Percentiles rank a stretch among this genome's conserved stretches.
Conservation (phyloP, 2,329 filamentous ascomycete species). For the Acarospora socialis region DNA sequence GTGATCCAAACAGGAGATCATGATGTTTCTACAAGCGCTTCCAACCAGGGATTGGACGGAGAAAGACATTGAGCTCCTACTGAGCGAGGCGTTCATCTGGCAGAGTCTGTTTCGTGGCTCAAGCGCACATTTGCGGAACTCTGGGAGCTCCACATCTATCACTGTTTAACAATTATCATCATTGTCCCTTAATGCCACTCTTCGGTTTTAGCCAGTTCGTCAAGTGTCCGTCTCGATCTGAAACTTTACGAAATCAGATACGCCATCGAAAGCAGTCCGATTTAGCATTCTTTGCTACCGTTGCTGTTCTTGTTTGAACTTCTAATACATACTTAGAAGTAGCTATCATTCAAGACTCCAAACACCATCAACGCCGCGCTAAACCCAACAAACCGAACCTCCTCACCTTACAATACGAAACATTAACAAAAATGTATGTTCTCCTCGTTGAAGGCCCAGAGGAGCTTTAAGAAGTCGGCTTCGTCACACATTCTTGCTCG, state of each 20-base stretch:
- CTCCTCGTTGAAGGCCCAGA: conserved; percentile 77
- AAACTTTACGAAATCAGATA: no score
- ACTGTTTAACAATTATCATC: no score
- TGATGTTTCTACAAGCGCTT: conserved; percentile 97
- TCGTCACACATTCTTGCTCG: conserved; percentile 79
- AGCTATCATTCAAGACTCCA: no score
- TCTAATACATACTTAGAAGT: no score
- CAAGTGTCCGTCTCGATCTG: no score
- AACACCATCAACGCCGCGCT: background rate
- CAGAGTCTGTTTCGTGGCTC: conserved; percentile 93
- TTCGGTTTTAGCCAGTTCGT: no score
- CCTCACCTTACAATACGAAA: background rate
- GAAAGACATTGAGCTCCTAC: conserved; percentile 88
- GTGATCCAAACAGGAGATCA: conserved; percentile 56
- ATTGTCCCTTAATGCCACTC: no score
- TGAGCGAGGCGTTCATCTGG: conserved; percentile 98
- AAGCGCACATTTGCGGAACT: conserved; percentile 61
- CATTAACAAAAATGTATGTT: conserved; percentile 75
- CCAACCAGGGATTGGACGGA: conserved; percentile 92
- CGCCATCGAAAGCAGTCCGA: no score
- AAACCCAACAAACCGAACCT: background rate
- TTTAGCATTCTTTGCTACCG: no score
- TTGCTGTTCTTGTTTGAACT: no score
- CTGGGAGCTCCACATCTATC: no score
- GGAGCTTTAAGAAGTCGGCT: conserved; percentile 72